Conservation (phyloP, 2,329 filamentous ascomycete genomes). For the Colletotrichum chrysophilum region DNA sequence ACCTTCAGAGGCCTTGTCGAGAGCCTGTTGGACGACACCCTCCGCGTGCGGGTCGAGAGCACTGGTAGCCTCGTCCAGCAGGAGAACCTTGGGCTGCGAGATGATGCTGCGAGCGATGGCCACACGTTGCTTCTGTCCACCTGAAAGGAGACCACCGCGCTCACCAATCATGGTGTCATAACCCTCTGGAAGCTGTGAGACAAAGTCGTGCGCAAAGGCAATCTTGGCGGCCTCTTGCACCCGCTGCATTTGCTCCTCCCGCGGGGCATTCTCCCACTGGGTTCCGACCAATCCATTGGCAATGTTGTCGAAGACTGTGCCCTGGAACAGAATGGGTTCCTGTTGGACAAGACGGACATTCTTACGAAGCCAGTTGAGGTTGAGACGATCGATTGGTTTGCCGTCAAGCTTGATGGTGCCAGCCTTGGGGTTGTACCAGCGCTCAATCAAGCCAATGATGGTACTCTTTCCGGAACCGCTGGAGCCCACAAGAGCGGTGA, state of each 20-base stretch:
- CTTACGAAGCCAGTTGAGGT: conserved; percentile 43
- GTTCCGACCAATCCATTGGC: conserved; percentile 48
- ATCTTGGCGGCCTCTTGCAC: conserved; percentile 47
- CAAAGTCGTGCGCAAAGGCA: conserved; percentile 53
- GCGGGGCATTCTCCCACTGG: conserved; percentile 19
- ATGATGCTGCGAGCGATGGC: conserved; percentile 58
- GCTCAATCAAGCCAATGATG: conserved; percentile 42
- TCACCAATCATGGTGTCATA: conserved; percentile 66
- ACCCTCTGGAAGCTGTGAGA: conserved; percentile 48
- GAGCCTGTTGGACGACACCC: conserved; percentile 56
- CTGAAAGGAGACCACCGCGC: conserved; percentile 63
- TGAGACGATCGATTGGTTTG: conserved; percentile 34
- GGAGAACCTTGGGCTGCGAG: conserved; percentile 55
- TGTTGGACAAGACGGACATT: conserved; percentile 43
- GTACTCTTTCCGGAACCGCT: conserved; percentile 46
- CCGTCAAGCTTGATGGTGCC: conserved; percentile 43
- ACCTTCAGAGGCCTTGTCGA: conserved; percentile 55
- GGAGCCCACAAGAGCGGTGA: conserved; percentile 40
- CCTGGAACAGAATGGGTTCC: conserved; percentile 44
- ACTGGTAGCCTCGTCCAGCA: conserved; percentile 71
- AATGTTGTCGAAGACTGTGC: conserved; percentile 55
- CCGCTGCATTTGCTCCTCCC: conserved; percentile 41
- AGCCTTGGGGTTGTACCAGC: conserved; percentile 40
- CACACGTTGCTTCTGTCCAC: conserved; percentile 70
- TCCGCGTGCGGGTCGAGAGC: conserved; percentile 50